Conservation (phyloP, 257 asterid species). For the Mentha longifolia region DNA sequence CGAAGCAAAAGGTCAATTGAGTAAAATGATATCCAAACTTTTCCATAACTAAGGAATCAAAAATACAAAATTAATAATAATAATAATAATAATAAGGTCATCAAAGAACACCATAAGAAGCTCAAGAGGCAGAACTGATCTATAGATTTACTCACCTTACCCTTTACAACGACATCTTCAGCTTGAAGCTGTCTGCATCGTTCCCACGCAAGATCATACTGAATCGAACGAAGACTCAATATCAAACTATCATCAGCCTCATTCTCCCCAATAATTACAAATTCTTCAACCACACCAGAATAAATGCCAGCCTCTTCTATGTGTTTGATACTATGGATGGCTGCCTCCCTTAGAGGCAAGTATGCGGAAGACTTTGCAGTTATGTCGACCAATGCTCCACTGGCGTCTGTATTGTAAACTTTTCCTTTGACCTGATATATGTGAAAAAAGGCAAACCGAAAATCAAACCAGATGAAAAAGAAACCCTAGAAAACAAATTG, state of each 20-base stretch:
- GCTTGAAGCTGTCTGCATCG: conserved; percentile 96
- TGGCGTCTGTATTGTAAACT: conserved; percentile 65
- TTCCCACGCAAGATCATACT: conserved; percentile 95
- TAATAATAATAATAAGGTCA: neutral
- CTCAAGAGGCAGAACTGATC: conserved; percentile 2
- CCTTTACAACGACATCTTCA: conserved; percentile 94
- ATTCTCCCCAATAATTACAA: conserved; percentile 71
- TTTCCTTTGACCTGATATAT: conserved; percentile 76
- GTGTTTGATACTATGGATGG: conserved; percentile 67
- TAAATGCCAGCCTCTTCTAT: conserved; percentile 88
- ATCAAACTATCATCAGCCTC: conserved; percentile 88
- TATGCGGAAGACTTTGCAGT: conserved; percentile 92
- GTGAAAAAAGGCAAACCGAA: conserved; percentile 16
- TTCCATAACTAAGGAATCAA: neutral
- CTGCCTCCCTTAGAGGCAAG: conserved; percentile 87
- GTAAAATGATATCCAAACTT: conserved; percentile 13
- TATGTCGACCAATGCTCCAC: conserved; percentile 93
- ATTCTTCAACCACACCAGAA: conserved; percentile 86
- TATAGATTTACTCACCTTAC: conserved; percentile 58
- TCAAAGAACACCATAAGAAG: neutral
- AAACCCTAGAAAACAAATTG: too few relatives aligned
- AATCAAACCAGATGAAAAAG: neutral
- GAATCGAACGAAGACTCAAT: conserved; percentile 81
- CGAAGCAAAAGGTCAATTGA: conserved; percentile 22
- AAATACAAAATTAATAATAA: neutral